Evolutionary conservation across 148 eudicot genomes (phyloP).

Genomic region (Nyssa sinensis): DNA sequence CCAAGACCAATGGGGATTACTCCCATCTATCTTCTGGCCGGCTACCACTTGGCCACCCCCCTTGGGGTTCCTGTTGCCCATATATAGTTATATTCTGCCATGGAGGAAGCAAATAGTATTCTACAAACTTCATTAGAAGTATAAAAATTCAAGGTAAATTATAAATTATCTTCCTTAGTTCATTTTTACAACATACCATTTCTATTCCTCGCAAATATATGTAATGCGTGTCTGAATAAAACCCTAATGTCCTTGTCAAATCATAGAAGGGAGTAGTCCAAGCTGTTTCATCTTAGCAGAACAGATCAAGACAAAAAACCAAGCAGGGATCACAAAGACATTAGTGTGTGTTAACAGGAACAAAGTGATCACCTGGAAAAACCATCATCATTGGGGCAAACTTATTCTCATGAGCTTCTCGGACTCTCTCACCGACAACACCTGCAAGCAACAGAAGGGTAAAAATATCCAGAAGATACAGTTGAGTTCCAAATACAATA

Average conservation of each 20-base stretch:
- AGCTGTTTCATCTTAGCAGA: not conserved
- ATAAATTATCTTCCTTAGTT: not conserved
- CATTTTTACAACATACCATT: not conserved
- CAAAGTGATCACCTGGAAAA: conserved; percentile 71
- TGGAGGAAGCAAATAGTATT: not conserved
- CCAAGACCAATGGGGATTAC: no score
- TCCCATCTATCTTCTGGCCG: no score
- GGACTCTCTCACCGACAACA: conserved; percentile 76
- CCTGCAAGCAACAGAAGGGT: conserved; percentile 46
- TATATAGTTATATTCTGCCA: not conserved
- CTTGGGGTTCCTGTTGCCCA: no score
- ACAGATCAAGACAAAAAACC: not conserved
- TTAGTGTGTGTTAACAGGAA: not conserved
- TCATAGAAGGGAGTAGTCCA: not conserved
- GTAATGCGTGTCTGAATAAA: not conserved
- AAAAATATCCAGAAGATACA: not conserved
- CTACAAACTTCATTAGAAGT: not conserved
- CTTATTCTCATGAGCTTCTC: conserved; percentile 66
- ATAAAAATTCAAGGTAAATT: not conserved
- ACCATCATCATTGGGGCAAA: conserved; percentile 86
- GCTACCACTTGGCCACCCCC: no score
- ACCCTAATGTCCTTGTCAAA: not conserved
- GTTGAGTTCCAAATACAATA: not conserved
- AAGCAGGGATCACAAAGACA: not conserved
- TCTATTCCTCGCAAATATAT: not conserved